These are phyloP conservation scores for Apium graveolens DNA, from an alignment of 129 eudicot genomes.

Conservation along the genomic window DNA sequence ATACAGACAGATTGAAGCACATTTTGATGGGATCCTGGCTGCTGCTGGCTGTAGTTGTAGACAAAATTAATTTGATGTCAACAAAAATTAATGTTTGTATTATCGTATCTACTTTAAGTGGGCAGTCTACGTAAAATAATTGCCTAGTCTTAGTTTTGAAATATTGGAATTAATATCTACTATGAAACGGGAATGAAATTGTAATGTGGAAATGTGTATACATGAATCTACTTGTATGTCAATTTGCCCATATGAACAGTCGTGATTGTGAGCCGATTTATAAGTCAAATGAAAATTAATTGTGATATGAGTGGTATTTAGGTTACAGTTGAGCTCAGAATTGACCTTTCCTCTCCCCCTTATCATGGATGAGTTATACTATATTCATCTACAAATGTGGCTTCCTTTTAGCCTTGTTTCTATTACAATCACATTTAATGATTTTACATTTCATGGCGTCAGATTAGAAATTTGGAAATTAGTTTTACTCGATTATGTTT, in stretches of 20 bases:
- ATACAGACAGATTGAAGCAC: neutral
- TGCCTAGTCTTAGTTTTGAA: neutral
- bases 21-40: neutral
- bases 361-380: neutral
- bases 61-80: neutral
- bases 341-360: neutral
- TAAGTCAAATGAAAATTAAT: neutral
- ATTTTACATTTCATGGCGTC: no score
- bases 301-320: neutral
- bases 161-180: neutral
- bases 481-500: no score
- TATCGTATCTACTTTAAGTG: neutral
- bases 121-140: neutral
- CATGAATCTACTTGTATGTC: neutral
- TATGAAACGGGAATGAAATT: neutral
- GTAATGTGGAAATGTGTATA: neutral
- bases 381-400: neutral
- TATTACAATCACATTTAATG: no score
- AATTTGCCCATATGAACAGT: neutral
- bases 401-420: neutral
- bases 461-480: no score
- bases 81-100: neutral
- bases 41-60: neutral
- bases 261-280: neutral
- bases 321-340: neutral